Conservation (phyloP, 306 rosid species). For the Cyclanthera cordifolia region DNA sequence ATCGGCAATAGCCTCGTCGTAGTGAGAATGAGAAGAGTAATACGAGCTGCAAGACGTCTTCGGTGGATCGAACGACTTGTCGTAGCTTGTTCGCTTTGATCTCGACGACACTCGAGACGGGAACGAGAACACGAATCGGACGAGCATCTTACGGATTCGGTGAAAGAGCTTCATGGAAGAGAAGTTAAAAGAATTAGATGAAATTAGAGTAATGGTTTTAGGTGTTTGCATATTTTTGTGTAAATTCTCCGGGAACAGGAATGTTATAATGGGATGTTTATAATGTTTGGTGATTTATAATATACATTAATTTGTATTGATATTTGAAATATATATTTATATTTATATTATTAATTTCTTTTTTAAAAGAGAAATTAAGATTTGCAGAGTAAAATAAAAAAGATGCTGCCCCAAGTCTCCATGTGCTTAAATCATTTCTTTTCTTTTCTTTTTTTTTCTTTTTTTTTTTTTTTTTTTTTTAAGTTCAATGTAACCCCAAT, state of each 20-base stretch:
- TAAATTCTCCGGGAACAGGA: constrained; percentile 54
- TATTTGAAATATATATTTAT: not conserved
- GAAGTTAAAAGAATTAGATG: constrained; percentile 9
- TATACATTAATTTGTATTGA: not conserved
- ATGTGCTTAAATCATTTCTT: constrained; percentile 56
- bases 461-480: too few relatives aligned
- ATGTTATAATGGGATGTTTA: constrained; percentile 58
- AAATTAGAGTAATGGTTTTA: not conserved
- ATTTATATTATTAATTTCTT: too few relatives aligned
- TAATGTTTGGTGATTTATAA: constrained; percentile 28
- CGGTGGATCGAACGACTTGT: constrained; percentile 48
- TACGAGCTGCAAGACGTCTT: constrained; percentile 68
- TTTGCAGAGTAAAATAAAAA: not conserved
- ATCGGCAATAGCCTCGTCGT: constrained; percentile 63
- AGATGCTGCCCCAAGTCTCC: constrained; percentile 26
- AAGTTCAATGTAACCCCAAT: not conserved
- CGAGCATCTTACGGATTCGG: constrained; percentile 48
- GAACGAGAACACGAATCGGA: constrained; percentile 28
- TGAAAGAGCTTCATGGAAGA: constrained; percentile 56
- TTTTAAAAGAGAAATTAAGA: too few relatives aligned
- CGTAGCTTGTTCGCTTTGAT: constrained; percentile 24
- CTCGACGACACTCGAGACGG: constrained; percentile 22
- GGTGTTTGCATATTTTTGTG: constrained; percentile 31
- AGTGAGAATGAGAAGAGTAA: constrained; percentile 62
- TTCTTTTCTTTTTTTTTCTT: too few relatives aligned